Evolutionary conservation across 768 basidiomycete species (phyloP).

Genomic region (Suillus variegatus): DNA sequence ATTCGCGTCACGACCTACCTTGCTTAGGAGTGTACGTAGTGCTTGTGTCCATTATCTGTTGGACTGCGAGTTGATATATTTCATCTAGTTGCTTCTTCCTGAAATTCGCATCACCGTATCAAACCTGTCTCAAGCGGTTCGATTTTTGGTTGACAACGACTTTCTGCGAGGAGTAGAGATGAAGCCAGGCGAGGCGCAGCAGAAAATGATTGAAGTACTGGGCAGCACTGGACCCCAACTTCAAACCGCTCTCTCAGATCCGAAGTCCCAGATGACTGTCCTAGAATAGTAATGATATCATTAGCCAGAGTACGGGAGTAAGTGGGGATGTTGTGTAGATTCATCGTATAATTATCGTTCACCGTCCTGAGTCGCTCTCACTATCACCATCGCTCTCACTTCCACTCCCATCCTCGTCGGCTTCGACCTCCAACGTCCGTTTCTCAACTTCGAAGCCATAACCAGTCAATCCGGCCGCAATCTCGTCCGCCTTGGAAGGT

Average conservation of each 20-base stretch:
- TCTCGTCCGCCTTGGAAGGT: conserved; percentile 74
- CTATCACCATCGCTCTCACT: conserved; percentile 32
- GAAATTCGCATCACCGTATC: conserved; percentile 89
- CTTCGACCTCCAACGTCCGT: conserved; percentile 63
- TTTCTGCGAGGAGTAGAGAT: conserved; percentile 82
- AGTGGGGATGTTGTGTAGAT: conserved; percentile 6
- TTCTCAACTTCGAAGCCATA: conserved; percentile 82
- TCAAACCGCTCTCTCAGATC: conserved; percentile 10
- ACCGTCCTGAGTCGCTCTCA: conserved; percentile 11
- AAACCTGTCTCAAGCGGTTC: conserved; percentile 90
- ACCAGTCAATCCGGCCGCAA: conserved; percentile 59
- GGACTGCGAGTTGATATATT: conserved; percentile 1
- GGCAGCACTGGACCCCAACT: conserved; percentile 19
- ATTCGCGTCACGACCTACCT: conserved; percentile 65
- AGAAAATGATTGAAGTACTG: conserved; percentile 64
- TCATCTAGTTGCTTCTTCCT: conserved; percentile 67
- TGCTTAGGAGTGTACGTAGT: conserved; percentile 73
- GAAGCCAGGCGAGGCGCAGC: conserved; percentile 72
- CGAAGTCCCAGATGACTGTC: neutral
- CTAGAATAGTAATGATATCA: neutral
- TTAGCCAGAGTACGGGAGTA: neutral
- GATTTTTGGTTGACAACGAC: conserved; percentile 87
- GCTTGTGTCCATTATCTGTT: neutral
- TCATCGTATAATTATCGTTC: neutral
- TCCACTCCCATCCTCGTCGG: conserved; percentile 42